Base-by-base conservation (phyloP, 768 basidiomycete species). In the Lactarius tabidus region DNA sequence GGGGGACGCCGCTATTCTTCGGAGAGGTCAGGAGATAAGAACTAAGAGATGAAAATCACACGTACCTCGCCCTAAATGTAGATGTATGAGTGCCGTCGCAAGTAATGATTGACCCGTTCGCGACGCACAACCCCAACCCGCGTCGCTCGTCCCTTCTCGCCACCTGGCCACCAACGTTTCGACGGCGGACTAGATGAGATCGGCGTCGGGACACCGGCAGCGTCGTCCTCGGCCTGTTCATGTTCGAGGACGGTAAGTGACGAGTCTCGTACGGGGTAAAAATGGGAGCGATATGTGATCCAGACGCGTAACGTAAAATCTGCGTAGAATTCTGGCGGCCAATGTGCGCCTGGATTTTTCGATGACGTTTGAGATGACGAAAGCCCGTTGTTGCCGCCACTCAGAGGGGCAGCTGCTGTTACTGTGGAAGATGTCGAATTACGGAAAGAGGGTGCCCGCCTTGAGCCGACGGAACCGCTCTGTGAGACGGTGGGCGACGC, bases 81-180 rank as follows among this genome's bases (percentile, higher is more conserved):
- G n/a, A n/a, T n/a, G n/a, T n/a, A n/a, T n/a, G n/a, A n/a, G n/a
- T n/a, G 76, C 93, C 89, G 91, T 94, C 8, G 90, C 93, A 28
- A 95, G 78, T 65, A 95, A 71, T 63, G 87, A 88, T 75, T 95
- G 93, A 1, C 92, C 93, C 0, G 93, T 95, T 31, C 93, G 77
- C 45, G 95, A 74, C 93, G 95, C 95, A 72, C 93, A 95, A 0
- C 93, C 93, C 93, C 93, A 95, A 0, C 93, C 93, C 0, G 89
- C 79, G n/a, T n/a, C n/a, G 76, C 95, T 93, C 94, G 89, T 0
- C 89, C 90, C 71, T 87, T 89, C 74, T 91, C 88, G 1, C 85
- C 85, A 15, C 76, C 80, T 17, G 80, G 79, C 85, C 89, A 88
- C 84, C 90, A 88, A 43, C 83, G 77, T 73, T 78, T 80, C 9